Conservation (phyloP, 441 rosid species). For the Gossypium schwendimanii region DNA sequence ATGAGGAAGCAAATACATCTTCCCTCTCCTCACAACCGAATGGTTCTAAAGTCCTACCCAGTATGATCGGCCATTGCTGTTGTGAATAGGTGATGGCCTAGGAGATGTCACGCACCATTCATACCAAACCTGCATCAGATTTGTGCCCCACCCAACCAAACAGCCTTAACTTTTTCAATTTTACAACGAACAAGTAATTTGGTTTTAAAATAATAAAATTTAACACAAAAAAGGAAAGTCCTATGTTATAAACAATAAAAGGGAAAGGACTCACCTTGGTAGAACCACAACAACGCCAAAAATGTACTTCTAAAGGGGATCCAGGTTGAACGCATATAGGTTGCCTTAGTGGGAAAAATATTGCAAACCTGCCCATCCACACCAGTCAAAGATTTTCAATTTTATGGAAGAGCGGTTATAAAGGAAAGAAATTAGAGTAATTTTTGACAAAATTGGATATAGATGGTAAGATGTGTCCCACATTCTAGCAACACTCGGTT, state of each 20-base stretch:
- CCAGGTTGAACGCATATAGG: slow-evolving; percentile 56
- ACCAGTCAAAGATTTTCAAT: not conserved
- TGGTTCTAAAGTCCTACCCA: slow-evolving; percentile 75
- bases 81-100: slow-evolving; percentile 57
- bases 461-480: not conserved
- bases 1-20: not conserved
- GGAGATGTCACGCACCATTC: slow-evolving; percentile 90
- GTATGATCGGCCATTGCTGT: slow-evolving; percentile 85
- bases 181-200: not conserved
- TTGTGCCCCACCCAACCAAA: not conserved
- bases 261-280: slow-evolving; percentile 48
- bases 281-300: slow-evolving; percentile 86
- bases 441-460: not conserved
- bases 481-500: not conserved
- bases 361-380: slow-evolving; percentile 48
- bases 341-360: slow-evolving; percentile 81
- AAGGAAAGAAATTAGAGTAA: not conserved
- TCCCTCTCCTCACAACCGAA: not conserved
- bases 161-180: not conserved
- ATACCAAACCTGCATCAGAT: slow-evolving; percentile 75
- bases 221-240: slow-evolving; percentile 3
- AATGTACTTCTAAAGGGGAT: slow-evolving; percentile 67
- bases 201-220: not conserved
- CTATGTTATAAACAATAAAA: not conserved
- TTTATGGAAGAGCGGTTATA: not conserved